Base-by-base conservation (phyloP, 768 basidiomycete genomes). In the Boletus fagicola region DNA sequence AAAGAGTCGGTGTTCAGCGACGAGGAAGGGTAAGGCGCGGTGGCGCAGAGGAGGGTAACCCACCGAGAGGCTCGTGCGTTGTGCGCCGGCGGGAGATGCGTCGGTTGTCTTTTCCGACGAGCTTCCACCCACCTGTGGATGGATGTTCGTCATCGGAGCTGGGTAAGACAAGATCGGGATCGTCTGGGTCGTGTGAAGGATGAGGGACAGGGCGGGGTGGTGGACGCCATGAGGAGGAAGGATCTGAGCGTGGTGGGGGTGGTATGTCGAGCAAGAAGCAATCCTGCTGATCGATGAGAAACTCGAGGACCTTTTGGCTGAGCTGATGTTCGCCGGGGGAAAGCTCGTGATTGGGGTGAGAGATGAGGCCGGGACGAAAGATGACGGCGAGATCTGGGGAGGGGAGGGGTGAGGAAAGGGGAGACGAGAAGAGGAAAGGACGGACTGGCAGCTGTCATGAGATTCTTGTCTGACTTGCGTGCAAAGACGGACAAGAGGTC, bases 401-500 rank as follows among this genome's bases (percentile, higher is more conserved):
- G 45, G 35, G 20, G 26, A 8, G 4, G 4, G n/a, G 52, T 53
- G 35, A 48, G 56, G 7, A 15, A 39, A 22, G 42, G 22, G 30
- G 48, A 45, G 51, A 53, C 12, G 18, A 42, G 33, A 31, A 22
- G 59, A 45, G 39, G 28, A 15, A 47, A 39, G 28, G 35, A 83
- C 90, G 64, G 62, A 97, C 94, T 98, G 56, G 88, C 80, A 22
- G 96, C 90, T 1, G 90, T 95, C 96, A 99, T 99, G 48, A 95
- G 77, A 72, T 99, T 99, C 76, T 88, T 88, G 61, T 93, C 90
- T 45, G 87, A 83, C 71, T 93, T 95, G 56, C 89, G 83, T 4
- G 94, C 88, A 74, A 98, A 98, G 9, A 99, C 96, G 50, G 92
- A 93, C 51, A 99, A 79, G 30, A 99, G 82, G 72, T 99, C 96